These are phyloP conservation scores for Chrysoporthe austroafricana DNA, from an alignment of 2,329 filamentous ascomycete species.

Conservation along the genomic window DNA sequence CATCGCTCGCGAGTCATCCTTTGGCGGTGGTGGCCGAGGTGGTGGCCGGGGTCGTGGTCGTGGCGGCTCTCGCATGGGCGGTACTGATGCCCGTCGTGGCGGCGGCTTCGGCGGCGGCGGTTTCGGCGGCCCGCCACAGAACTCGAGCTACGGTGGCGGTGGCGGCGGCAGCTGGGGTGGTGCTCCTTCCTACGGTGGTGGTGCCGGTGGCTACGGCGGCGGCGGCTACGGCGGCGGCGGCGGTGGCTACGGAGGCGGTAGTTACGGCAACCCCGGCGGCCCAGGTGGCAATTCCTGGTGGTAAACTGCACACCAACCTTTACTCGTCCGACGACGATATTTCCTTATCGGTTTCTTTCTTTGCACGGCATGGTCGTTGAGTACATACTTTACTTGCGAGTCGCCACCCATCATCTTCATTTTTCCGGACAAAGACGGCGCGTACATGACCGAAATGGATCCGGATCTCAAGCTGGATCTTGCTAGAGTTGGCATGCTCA, in stretches of 20 bases:
- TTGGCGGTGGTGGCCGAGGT: constrained; percentile 70
- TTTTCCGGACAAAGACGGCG: constrained; percentile 40
- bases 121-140: constrained; percentile 43
- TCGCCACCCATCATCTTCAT: constrained; percentile 32
- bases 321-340: constrained; percentile 12
- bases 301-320: constrained; percentile 45
- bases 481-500: constrained; percentile 40
- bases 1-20: constrained; percentile 93
- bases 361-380: constrained; percentile 31
- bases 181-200: constrained; percentile 43
- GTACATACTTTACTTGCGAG: constrained; percentile 45
- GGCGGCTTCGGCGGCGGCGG: constrained; percentile 47
- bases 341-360: constrained; percentile 31
- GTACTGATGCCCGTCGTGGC: constrained; percentile 57
- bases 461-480: constrained; percentile 31
- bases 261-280: constrained; percentile 72
- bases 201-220: constrained; percentile 48
- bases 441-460: constrained; percentile 41
- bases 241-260: constrained; percentile 54
- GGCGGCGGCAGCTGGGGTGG: constrained; percentile 50
- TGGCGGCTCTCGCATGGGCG: constrained; percentile 59
- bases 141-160: constrained; percentile 37
- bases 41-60: constrained; percentile 68
- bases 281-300: constrained; percentile 71
- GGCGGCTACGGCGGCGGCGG: constrained; percentile 48